Evolutionary conservation across 768 basidiomycete genomes (phyloP), one percentile per base, ranked within the genome.

Genomic region (Punctularia strigosozonata): DNA sequence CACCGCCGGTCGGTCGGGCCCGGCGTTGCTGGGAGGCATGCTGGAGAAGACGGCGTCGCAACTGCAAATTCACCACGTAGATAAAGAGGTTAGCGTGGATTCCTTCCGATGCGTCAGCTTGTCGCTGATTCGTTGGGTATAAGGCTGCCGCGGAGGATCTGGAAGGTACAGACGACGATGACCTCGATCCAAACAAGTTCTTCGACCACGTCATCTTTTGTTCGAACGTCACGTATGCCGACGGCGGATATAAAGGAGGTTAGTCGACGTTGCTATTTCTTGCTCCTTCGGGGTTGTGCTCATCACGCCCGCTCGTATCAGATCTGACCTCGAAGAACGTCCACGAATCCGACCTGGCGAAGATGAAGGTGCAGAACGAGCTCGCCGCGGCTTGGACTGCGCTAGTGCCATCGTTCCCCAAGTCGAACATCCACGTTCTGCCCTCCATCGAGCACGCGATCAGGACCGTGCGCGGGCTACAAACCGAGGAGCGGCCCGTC

Each of bases 191-290:
- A n/a, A n/a, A 52, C 12, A 45, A 45, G 6, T 79, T 88, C 50
- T 95, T 95, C 47, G 73, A 88, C 51, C 73, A 79, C 36, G 85
- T 92, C 41, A 75, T 98, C 33, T 98, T 99, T 59, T 98, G 92
- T 60, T 80, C 90, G 35, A 99, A 98, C 56, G 84, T 95, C 23
- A 99, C 95, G 0, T 99, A 94, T 52, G 69, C 75, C 1, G 79
- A 87, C 45, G 95, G 95, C 1, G 66, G 69, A 23, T 97, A 77
- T 55, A 98, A 97, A 64, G 84, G 86, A 37, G 94, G 94, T 89
- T 49, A 55, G 73, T 52, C 15, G 6, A 3, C 13, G 18, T 31
- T 43, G 24, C 24, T 33, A 2, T 31, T 25, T 39, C 14, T 51
- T 23, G 24, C 6, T 10, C 17, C 18, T 15, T 18, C 20, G 20